A percentile compares a stretch with the other conserved stretches of the same genome.
Evolutionary conservation across 805 yeast genomes (phyloP).

Genomic region (Yarrowia alimentaria): DNA sequence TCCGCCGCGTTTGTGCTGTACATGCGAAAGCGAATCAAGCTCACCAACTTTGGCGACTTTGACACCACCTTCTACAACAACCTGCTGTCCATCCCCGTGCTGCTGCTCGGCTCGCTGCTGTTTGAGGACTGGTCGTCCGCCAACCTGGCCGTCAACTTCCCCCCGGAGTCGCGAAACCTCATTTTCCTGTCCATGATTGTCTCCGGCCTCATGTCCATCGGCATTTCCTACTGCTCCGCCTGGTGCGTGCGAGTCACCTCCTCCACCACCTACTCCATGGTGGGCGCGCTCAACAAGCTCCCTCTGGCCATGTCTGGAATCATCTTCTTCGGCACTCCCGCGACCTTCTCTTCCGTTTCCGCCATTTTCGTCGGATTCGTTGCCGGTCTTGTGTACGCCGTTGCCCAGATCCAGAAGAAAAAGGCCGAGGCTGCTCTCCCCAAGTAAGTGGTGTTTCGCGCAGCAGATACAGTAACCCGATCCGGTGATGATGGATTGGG

Average conservation of each 20-base stretch:
- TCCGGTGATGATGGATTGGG: no score
- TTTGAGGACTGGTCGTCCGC: conserved; percentile 91
- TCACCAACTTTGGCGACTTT: conserved; percentile 85
- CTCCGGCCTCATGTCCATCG: conserved; percentile 92
- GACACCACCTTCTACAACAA: conserved; percentile 99
- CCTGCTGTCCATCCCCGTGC: conserved; percentile 85
- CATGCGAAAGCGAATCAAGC: conserved; percentile 97
- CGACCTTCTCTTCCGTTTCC: conserved; percentile 84
- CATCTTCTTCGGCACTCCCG: conserved; percentile 91
- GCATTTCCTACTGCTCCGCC: conserved; percentile 97
- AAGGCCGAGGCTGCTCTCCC: conserved; percentile 42
- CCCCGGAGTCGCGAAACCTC: conserved; percentile 62
- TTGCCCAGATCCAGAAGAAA: conserved; percentile 89
- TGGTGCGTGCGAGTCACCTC: conserved; percentile 99
- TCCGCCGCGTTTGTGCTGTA: conserved; percentile 89
- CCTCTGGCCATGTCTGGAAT: conserved; percentile 96
- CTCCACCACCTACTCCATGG: conserved; percentile 98
- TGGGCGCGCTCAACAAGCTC: conserved; percentile 96
- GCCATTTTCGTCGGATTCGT: conserved; percentile 91
- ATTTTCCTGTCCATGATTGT: conserved; percentile 79
- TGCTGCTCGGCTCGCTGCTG: conserved; percentile 68
- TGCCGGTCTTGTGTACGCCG: conserved; percentile 94
- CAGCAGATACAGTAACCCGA: no score
- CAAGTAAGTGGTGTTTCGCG: conserved; percentile 21
- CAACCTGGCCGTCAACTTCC: conserved; percentile 77